A percentile compares a stretch with the other conserved stretches of the same genome.
These are phyloP conservation scores for Volvariella volvacea DNA, from an alignment of 1,284 basidiomycete species.

Conservation along the genomic window DNA sequence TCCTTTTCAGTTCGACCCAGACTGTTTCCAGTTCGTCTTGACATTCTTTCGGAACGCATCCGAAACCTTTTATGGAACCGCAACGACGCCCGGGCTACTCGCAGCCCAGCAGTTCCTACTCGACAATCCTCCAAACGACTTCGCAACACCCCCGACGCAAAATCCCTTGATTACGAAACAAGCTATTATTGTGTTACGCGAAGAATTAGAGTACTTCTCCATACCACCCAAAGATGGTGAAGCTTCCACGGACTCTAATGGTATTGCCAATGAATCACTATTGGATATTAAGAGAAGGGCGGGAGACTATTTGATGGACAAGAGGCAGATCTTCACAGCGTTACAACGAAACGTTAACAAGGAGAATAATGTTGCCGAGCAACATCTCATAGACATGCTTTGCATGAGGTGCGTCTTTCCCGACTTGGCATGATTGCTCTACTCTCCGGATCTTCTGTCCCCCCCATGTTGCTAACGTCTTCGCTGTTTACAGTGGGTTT, in stretches of 20 bases:
- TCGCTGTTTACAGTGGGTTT: constrained; percentile 69
- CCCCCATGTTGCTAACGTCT: constrained; percentile 2
- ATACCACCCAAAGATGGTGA: constrained; percentile 74
- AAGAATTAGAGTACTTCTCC: constrained; percentile 97
- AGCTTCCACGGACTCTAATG: constrained; percentile 67
- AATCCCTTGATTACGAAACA: constrained; percentile 95
- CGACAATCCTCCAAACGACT: constrained; percentile 57
- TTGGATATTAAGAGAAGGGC: constrained; percentile 78
- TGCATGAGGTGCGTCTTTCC: constrained; percentile 83
- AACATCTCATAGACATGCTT: constrained; percentile 99
- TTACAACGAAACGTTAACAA: constrained; percentile 98
- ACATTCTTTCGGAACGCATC: constrained; percentile 87
- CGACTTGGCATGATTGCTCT: constrained; percentile 7
- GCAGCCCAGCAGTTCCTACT: constrained; percentile 76
- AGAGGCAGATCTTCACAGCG: constrained; percentile 93
- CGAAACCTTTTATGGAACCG: constrained; percentile 88
- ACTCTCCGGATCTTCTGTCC: constrained; percentile 4
- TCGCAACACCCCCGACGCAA: constrained; percentile 51
- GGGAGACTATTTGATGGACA: constrained; percentile 84
- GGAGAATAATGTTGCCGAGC: constrained; percentile 98
- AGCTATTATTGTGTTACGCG: constrained; percentile 95
- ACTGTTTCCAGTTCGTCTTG: constrained; percentile 92
- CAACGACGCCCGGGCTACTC: constrained; percentile 66
- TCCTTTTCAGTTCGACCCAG: constrained; percentile 82
- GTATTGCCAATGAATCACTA: constrained; percentile 72